A percentile compares a stretch with the other conserved stretches of the same genome.
phyloP scores from a whole-genome alignment of 1,284 basidiomycete genomes.

The Trametes pubescens region DNA sequence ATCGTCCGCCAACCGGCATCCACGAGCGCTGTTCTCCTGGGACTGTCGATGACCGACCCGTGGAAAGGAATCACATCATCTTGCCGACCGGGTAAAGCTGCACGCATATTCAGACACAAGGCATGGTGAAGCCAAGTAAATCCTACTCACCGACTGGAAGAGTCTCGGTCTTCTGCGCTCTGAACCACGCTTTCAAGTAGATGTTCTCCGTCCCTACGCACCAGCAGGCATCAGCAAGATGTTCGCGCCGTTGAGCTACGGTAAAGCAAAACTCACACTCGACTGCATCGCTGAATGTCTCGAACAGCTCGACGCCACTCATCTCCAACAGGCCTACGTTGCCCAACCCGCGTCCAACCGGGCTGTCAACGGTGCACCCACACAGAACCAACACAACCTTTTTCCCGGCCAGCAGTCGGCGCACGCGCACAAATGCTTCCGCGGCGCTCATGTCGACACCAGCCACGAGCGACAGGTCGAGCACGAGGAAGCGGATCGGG shows the following conservation, averaged over 20 bases:
- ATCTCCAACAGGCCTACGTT: slow-evolving; percentile 82
- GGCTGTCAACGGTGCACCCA: slow-evolving; percentile 72
- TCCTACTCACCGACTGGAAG: slow-evolving; percentile 45
- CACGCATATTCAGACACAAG: background rate
- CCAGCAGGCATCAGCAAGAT: background rate
- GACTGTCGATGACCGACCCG: slow-evolving; percentile 75
- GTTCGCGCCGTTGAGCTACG: background rate
- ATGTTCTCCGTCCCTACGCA: slow-evolving; percentile 86
- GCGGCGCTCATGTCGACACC: slow-evolving; percentile 96
- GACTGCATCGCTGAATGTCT: slow-evolving; percentile 88
- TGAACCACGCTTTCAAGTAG: slow-evolving; percentile 82
- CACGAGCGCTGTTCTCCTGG: slow-evolving; percentile 76
- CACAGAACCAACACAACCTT: slow-evolving; percentile 90
- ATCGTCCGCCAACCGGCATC: slow-evolving; percentile 81
- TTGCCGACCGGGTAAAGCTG: slow-evolving; percentile 67
- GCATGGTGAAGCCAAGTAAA: background rate
- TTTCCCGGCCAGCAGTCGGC: slow-evolving; percentile 81
- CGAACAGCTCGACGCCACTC: slow-evolving; percentile 85
- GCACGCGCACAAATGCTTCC: slow-evolving; percentile 94
- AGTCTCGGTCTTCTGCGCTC: slow-evolving; percentile 64
- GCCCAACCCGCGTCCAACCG: slow-evolving; percentile 74
- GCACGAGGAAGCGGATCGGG: slow-evolving; percentile 89
- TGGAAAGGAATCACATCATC: slow-evolving; percentile 56
- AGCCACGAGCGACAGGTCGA: slow-evolving; percentile 87
- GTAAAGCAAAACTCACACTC: slow-evolving; percentile 77